Base-by-base conservation (phyloP, 106 monocot genomes). In the Phalaenopsis equestris region DNA sequence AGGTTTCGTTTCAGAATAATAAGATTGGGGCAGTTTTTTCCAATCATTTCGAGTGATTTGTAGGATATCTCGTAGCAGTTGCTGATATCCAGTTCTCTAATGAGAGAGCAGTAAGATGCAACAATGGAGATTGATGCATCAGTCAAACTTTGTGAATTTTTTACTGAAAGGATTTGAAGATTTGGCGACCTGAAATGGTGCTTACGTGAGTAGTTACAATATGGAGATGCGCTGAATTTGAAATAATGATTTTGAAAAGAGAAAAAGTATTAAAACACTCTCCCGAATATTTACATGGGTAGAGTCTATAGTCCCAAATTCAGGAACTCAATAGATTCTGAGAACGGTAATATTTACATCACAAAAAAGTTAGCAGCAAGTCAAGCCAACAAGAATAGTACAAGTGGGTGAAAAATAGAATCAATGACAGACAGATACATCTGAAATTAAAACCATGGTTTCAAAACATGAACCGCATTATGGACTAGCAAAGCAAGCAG, bases 41-140 rank as follows among this genome's bases (percentile, higher is more conserved):
- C 98, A 46, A 98, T 91, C 23, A 87, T 18, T 85, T 94, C 89
- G 38, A 94, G 83, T 41, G 98, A 87, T 80, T 85, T 79, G 84
- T 85, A 91, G 5, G 98, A 90, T 73, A 94, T 87, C 47, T 98
- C 98, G 42, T 98, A 94, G 80, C 98, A 98, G 57, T 88, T 84
- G 83, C 92, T 94, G 58, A 94, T 84, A 77, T 92, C 90, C 48
- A 94, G 80, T 85, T 98, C 94, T 8, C 38, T 86, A 4, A 98
- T 87, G 47, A 80, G 77, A 7, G 65, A 84, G 75, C 98, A 98
- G 52, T 75, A 41, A 56, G 75, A 67, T 80, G 94, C 90, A 19
- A 98, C 72, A 70, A 68, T 92, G 17, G 79, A 73, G 56, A 98
- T 81, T 3, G 92, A 89, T 79, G 64, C 38, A 76, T 98, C 98